phyloP scores from a whole-genome alignment of 75 land plant genomes.

The Picea sitchensis region DNA sequence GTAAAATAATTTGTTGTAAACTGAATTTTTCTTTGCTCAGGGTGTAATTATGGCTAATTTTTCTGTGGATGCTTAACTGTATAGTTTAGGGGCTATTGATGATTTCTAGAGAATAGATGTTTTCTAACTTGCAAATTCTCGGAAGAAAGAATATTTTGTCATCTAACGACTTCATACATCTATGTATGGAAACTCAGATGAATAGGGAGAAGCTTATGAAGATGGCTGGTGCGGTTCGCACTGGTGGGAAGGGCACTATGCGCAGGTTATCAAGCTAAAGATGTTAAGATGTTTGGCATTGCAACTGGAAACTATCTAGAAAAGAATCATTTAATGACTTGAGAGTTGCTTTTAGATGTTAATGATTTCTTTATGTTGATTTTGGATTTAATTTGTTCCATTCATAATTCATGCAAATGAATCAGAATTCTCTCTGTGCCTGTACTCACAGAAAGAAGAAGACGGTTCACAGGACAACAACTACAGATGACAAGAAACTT shows the following conservation, averaged over 20 bases:
- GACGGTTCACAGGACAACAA: constrained; percentile 82
- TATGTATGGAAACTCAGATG: constrained; percentile 38
- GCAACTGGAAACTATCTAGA: background rate
- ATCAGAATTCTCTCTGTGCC: background rate
- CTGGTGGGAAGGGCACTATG: constrained; percentile 79
- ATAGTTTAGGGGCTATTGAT: too few relatives aligned
- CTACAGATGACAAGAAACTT: constrained; percentile 81
- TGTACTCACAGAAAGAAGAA: constrained; percentile 66
- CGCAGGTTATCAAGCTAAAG: constrained; percentile 39
- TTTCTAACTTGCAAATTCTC: background rate
- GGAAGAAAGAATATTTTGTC: background rate
- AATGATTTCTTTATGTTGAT: background rate
- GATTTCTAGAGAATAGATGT: background rate
- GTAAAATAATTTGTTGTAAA: too few relatives aligned
- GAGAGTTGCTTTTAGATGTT: background rate
- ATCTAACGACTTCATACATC: background rate
- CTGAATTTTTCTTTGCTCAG: too few relatives aligned
- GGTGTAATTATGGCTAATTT: too few relatives aligned
- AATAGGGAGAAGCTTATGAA: constrained; percentile 74
- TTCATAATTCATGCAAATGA: background rate
- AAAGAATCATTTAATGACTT: background rate
- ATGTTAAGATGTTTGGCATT: background rate
- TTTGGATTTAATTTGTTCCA: background rate
- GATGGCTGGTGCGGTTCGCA: constrained; percentile 88
- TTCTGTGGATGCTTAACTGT: too few relatives aligned